phyloP scores from a whole-genome alignment of 345 rosid species.

The Excoecaria cochinchinensis region DNA sequence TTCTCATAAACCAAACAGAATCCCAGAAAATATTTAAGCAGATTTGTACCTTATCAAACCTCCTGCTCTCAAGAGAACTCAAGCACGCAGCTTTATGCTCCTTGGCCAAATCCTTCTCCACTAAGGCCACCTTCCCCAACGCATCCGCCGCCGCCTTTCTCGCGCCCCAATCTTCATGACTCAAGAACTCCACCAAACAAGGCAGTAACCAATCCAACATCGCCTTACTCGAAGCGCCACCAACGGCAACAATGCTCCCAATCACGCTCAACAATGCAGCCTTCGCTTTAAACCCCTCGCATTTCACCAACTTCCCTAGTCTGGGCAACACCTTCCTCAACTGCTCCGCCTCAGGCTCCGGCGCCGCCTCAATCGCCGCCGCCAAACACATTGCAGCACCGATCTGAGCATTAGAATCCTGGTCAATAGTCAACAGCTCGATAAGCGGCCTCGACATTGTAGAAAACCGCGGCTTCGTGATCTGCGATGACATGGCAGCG shows the following conservation, averaged over 20 bases:
- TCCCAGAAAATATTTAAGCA: background rate
- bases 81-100: conserved; percentile 51
- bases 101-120: conserved; percentile 57
- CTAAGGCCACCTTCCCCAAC: conserved; percentile 61
- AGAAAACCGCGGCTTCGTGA: conserved; percentile 57
- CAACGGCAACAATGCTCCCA: conserved; percentile 57
- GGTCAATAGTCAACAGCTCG: conserved; percentile 61
- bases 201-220: conserved; percentile 70
- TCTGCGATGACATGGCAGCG: conserved; percentile 60
- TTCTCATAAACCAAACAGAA: conserved; percentile 16
- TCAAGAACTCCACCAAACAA: conserved; percentile 55
- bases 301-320: conserved; percentile 61
- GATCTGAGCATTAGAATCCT: conserved; percentile 68
- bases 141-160: conserved; percentile 92
- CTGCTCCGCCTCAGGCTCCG: conserved; percentile 62
- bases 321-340: conserved; percentile 63
- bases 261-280: conserved; percentile 65
- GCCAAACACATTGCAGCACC: conserved; percentile 82
- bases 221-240: conserved; percentile 51
- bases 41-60: conserved; percentile 75
- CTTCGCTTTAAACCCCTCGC: conserved; percentile 75
- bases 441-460: conserved; percentile 58
- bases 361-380: conserved; percentile 61
- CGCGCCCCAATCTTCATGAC: conserved; percentile 76
- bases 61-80: conserved; percentile 52